These are phyloP conservation scores for Calonectria hawksworthii DNA, from an alignment of 2,329 filamentous ascomycete species.

Conservation along the genomic window DNA sequence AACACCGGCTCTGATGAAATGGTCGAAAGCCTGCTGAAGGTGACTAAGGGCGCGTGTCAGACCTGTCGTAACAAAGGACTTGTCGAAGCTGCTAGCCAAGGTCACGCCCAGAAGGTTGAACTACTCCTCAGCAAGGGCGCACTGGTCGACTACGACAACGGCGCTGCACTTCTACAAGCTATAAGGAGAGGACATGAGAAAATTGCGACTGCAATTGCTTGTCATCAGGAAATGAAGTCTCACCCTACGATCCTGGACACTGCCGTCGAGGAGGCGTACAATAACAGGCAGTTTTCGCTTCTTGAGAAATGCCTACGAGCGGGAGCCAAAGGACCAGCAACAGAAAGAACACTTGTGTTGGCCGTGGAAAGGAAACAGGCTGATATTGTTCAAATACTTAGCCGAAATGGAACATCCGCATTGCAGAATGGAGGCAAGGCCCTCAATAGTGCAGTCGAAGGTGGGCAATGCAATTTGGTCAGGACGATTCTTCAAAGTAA, in stretches of 20 bases:
- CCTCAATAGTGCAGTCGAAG: background rate
- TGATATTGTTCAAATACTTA: background rate
- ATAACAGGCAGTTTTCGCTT: conserved; percentile 1
- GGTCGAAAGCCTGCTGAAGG: conserved; percentile 13
- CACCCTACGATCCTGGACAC: background rate
- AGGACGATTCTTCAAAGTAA: conserved; percentile 10
- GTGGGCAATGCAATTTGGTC: conserved; percentile 11
- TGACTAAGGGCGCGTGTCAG: conserved; percentile 15
- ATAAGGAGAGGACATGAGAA: background rate
- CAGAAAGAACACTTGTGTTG: background rate
- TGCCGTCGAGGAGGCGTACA: conserved; percentile 19
- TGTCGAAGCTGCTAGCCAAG: background rate
- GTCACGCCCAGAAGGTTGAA: background rate
- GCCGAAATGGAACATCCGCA: conserved; percentile 1
- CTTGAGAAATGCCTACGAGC: background rate
- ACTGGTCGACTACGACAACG: background rate
- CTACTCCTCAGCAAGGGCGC: conserved; percentile 15
- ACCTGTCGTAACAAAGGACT: conserved; percentile 20
- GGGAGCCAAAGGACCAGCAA: conserved; percentile 22
- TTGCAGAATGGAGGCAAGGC: background rate
- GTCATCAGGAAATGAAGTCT: background rate
- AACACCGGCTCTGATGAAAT: conserved; percentile 5
- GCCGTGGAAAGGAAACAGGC: conserved; percentile 5
- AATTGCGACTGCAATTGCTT: conserved; percentile 10
- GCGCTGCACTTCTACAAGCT: background rate